Conservation (phyloP, 345 rosid species). For the Clarkia xantiana region DNA sequence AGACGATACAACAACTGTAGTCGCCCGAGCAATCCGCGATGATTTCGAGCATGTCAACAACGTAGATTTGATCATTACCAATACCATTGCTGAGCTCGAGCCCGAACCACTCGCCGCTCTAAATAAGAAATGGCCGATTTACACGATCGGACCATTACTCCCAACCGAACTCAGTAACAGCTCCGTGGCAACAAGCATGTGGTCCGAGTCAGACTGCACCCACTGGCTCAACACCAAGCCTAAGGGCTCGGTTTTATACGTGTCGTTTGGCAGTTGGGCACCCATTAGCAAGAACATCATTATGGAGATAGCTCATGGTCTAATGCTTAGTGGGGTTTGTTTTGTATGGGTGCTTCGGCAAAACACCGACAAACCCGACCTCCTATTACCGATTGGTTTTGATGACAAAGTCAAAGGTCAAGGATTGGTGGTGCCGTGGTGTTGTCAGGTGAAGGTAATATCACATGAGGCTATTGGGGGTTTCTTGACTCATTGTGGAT, state of each 20-base stretch:
- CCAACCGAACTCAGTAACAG: conserved; percentile 28
- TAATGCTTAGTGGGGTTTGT: conserved; percentile 31
- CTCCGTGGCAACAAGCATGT: conserved; percentile 42
- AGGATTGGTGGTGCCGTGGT: conserved; percentile 60
- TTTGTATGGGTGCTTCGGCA: conserved; percentile 70
- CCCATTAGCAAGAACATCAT: conserved; percentile 30
- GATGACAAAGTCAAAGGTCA: conserved; percentile 23
- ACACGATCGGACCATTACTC: conserved; percentile 67
- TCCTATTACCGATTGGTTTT: conserved; percentile 34
- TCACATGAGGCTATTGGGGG: conserved; percentile 55
- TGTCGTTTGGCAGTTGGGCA: conserved; percentile 65
- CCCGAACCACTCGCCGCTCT: conserved; percentile 29
- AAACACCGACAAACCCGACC: conserved; percentile 53
- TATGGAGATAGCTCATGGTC: conserved; percentile 42
- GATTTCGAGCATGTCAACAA: conserved; percentile 36
- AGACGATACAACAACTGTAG: conserved; percentile 23
- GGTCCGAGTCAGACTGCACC: conserved; percentile 67
- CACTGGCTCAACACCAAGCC: conserved; percentile 56
- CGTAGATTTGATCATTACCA: conserved; percentile 57
- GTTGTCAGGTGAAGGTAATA: conserved; percentile 42
- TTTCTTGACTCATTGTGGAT: conserved; percentile 67
- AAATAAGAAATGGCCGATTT: conserved; percentile 21
- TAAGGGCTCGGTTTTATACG: conserved; percentile 44
- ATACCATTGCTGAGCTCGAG: conserved; percentile 56
- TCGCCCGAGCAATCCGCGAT: conserved; percentile 36